These are phyloP conservation scores for Panus rudis DNA, from an alignment of 768 basidiomycete species.

Conservation along the genomic window DNA sequence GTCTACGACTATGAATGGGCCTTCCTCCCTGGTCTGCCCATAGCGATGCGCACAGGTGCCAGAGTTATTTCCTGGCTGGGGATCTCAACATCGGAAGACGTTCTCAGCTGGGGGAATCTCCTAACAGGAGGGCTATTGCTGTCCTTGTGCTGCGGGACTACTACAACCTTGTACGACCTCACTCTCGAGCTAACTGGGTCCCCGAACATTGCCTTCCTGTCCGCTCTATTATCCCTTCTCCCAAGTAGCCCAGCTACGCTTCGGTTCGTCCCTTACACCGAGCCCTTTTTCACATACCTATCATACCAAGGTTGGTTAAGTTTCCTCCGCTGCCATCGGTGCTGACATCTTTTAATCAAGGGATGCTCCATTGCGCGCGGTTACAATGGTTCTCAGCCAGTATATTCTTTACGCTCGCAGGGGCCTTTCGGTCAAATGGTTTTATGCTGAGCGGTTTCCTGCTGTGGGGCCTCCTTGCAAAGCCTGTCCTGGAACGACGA, in stretches of 20 bases:
- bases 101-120: constrained; percentile 17
- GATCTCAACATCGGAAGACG: not conserved
- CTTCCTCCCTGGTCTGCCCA: constrained; percentile 68
- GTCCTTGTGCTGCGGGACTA: constrained; percentile 24
- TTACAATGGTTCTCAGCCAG: constrained; percentile 49
- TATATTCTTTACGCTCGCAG: constrained; percentile 55
- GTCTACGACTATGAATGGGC: constrained; percentile 80
- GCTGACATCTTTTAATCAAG: constrained; percentile 23
- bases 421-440: constrained; percentile 71
- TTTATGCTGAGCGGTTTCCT: constrained; percentile 72
- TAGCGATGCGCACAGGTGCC: constrained; percentile 35
- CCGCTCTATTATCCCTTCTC: constrained; percentile 64
- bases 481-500: constrained; percentile 38
- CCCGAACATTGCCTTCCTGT: constrained; percentile 50
- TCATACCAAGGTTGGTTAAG: constrained; percentile 59
- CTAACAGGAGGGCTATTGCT: constrained; percentile 33
- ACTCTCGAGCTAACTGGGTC: constrained; percentile 51
- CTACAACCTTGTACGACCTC: constrained; percentile 47
- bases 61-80: not conserved
- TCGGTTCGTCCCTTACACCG: constrained; percentile 67
- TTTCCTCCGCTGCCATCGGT: constrained; percentile 1
- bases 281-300: constrained; percentile 79
- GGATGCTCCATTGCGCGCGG: constrained; percentile 51
- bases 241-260: constrained; percentile 75
- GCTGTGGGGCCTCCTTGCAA: constrained; percentile 60